Base-by-base conservation (phyloP, 2,329 filamentous ascomycete species). In the Sporothrix euskadiensis region DNA sequence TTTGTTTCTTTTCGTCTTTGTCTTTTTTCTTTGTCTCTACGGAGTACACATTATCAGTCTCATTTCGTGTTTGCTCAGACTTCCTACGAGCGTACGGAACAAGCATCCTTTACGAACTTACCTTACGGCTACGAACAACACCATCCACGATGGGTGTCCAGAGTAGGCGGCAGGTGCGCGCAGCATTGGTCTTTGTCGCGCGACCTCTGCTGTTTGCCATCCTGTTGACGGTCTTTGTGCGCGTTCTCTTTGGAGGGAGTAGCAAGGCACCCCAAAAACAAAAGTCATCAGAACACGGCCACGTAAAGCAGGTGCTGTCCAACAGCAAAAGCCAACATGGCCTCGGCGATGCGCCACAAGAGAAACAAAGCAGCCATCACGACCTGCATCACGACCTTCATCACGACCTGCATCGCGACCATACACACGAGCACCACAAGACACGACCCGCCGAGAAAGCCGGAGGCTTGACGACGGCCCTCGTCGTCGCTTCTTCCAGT, bases 131-230 rank as follows among this genome's bases (percentile, higher is more conserved):
- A 56, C 52, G 6, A 56, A 6, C 19, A 39, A 19, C 3, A 61
- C 19, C 57, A 63, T 19, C 12, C 32, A 22, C 35, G 0, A 71
- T 61, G 69, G 69, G 76, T 49, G 26, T 71, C 35, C 70, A 73
- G 41, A 56, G 14, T 49, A 70, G 47, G 19, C 74, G 76, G 26
- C 76, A 74, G 54, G 71, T 78, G 44, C 75, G 75, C 19, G 73
- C 74, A 2, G 76, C 73, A 12, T 12, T 76, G 3, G 63, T 57
- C 7, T 74, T 77, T 47, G 70, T 78, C 35, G 14, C 75, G 30
- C 74, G 76, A 4, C 76, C 75, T 7, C 68, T 78, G 5, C 71
- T 75, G 52, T 52, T 76, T n/a, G 75, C 75, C 41, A 9, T 76
- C 5, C 12, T 61, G 4, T 35, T 78, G 39, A 74, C 75, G 2